These are phyloP conservation scores for Rubroboletus pulcherrimus DNA, from an alignment of 768 basidiomycete genomes.

Conservation along the genomic window DNA sequence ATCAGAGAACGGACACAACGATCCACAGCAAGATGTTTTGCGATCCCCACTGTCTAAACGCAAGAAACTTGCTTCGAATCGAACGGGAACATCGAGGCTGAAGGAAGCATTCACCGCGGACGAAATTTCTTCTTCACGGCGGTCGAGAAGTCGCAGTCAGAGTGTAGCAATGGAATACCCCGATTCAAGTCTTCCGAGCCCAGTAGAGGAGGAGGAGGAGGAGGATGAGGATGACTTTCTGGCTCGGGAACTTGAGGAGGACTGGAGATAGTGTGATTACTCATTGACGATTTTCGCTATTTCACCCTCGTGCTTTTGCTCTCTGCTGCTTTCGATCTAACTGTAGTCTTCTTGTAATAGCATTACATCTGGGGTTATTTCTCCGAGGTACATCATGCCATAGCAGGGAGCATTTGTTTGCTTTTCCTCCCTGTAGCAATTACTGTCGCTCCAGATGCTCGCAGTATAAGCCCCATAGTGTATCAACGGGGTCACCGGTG, in stretches of 20 bases:
- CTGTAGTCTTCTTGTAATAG: conserved; percentile 19
- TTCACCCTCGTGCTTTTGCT: background rate
- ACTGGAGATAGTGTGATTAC: conserved; percentile 55
- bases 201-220: conserved; percentile 50
- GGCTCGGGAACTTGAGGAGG: conserved; percentile 75
- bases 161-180: conserved; percentile 10
- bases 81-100: conserved; percentile 60
- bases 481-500: conserved; percentile 48
- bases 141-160: conserved; percentile 23
- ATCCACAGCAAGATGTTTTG: conserved; percentile 39
- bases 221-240: conserved; percentile 77
- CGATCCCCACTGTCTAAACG: conserved; percentile 77
- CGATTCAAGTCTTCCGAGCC: conserved; percentile 16
- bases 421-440: background rate
- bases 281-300: conserved; percentile 1
- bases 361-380: conserved; percentile 9
- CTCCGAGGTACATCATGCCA: background rate
- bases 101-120: conserved; percentile 64
- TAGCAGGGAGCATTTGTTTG: background rate
- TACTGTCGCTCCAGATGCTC: conserved; percentile 30
- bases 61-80: conserved; percentile 67
- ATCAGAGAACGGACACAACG: conserved; percentile 47
- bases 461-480: conserved; percentile 60
- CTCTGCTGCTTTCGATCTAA: conserved; percentile 19
- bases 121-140: conserved; percentile 35